These are phyloP conservation scores for Vitis hybrid DNA, from an alignment of 177 flowering plant species.

Conservation along the genomic window DNA sequence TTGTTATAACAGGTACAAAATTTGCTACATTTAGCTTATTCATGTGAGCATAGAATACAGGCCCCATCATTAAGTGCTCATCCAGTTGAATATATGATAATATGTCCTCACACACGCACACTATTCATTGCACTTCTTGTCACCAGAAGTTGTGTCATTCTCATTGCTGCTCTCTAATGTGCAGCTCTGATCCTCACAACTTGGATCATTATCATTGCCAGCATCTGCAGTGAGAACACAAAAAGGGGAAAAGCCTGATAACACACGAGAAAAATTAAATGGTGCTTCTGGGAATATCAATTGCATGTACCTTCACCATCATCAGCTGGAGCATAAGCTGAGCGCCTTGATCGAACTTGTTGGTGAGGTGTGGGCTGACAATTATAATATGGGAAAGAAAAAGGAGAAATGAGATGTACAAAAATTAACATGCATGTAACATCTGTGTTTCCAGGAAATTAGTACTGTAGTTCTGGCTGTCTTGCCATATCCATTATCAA, in stretches of 20 bases:
- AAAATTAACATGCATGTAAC: neutral
- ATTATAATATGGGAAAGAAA: neutral
- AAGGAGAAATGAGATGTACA: neutral
- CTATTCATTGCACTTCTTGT: conserved; percentile 24
- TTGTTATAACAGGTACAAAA: too few species aligned
- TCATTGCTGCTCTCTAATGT: conserved; percentile 14
- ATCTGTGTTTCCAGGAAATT: too few species aligned
- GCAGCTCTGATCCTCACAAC: conserved; percentile 4
- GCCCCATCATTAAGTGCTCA: neutral
- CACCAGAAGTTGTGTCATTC: conserved; percentile 13
- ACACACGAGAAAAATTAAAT: neutral
- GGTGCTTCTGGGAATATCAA: too few species aligned
- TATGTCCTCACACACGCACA: neutral
- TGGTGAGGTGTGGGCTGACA: conserved; percentile 70
- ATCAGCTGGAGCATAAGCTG: conserved; percentile 54
- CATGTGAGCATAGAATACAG: conserved; percentile 4
- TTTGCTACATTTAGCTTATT: conserved; percentile 7
- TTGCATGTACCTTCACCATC: conserved; percentile 33
- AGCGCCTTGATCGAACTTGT: conserved; percentile 61
- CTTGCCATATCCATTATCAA: too few species aligned
- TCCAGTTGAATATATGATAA: too few species aligned
- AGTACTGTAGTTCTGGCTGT: too few species aligned
- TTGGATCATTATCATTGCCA: neutral
- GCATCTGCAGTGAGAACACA: conserved; percentile 6
- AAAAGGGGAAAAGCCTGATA: neutral